phyloP scores from a whole-genome alignment of 768 basidiomycete genomes.

The Mycena olivaceomarginata region DNA sequence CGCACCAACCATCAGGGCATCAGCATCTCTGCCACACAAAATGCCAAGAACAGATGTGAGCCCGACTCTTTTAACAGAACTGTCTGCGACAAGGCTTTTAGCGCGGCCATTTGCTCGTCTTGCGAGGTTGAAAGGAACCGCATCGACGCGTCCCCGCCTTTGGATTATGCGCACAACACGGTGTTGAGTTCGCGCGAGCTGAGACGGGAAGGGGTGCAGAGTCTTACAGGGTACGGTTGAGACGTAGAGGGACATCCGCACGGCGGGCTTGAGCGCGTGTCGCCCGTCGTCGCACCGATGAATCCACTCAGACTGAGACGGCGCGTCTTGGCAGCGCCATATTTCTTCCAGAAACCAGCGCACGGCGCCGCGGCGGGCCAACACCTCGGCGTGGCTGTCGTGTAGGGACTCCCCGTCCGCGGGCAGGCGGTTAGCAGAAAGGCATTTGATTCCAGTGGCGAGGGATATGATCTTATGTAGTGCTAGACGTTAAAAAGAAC shows the following conservation, averaged over 20 bases:
- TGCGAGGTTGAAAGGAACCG: constrained; percentile 85
- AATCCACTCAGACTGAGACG: constrained; percentile 72
- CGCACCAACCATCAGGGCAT: too few relatives aligned
- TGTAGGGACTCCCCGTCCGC: constrained; percentile 86
- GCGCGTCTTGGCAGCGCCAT: constrained; percentile 51
- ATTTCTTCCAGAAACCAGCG: constrained; percentile 90
- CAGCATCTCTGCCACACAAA: too few relatives aligned
- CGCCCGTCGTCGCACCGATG: constrained; percentile 55
- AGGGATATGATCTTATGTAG: constrained; percentile 77
- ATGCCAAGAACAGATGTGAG: too few relatives aligned
- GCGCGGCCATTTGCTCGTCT: constrained; percentile 80
- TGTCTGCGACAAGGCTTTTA: constrained; percentile 69
- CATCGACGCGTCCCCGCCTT: constrained; percentile 95
- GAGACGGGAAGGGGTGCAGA: not conserved
- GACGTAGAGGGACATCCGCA: constrained; percentile 82
- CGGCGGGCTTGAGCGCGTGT: constrained; percentile 67
- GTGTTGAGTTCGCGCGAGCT: constrained; percentile 27
- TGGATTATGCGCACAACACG: not conserved
- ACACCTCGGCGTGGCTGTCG: constrained; percentile 94
- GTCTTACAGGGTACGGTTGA: constrained; percentile 73
- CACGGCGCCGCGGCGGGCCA: constrained; percentile 87
- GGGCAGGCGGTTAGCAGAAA: constrained; percentile 79
- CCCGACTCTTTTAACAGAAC: too few relatives aligned
- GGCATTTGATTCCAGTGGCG: constrained; percentile 91
- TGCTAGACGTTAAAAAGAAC: constrained; percentile 61